Base-by-base conservation (phyloP, 345 rosid genomes). In the Isatis tinctoria region DNA sequence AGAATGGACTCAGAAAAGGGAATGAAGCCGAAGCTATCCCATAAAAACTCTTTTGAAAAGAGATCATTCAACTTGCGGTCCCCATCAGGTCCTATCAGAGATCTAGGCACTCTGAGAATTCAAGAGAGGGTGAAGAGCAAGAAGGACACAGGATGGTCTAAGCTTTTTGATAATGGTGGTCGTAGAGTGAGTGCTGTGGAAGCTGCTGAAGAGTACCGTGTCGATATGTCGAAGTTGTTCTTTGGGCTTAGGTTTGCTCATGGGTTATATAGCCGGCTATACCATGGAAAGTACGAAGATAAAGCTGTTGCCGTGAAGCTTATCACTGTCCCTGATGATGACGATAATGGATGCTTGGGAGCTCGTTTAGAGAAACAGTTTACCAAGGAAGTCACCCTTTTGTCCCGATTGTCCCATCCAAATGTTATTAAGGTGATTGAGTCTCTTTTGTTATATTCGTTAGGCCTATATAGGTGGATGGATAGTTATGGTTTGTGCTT, bases 291-390 rank as follows among this genome's bases (percentile, higher is more conserved):
- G 60, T 95, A 95, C 72, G 88, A 87, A 40, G 99, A 92, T 54
- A 88, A 95, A 65, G 86, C 97, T 47, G 99, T 95, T 74, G 99
- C 99, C 0, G 98, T 95, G 75, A 95, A 95, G 83, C 87, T 95
- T 68, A 90, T 95, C 58, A 85, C 85, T 79, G 87, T 81, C 8
- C 94, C 96, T 8, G 99, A 92, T 75, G 98, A 89, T 74, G 98
- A 87, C 32, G 99, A 90, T 63, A 90, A 84, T 49, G 90, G 83
- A 73, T 69, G 76, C 49, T 78, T 92, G 77, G 90, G 90, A 14
- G 81, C 78, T 69, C 86, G 94, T 32, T 78, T 95, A 53, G 92
- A 84, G 84, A 95, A 90, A 39, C 99, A 92, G 78, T 95, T 88
- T 69, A 83, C 86, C 24, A 83, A 92, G 44, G 99, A 95, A 83